These are phyloP conservation scores for Ogataea kodamae DNA, from an alignment of 805 yeast genomes.

Conservation along the genomic window DNA sequence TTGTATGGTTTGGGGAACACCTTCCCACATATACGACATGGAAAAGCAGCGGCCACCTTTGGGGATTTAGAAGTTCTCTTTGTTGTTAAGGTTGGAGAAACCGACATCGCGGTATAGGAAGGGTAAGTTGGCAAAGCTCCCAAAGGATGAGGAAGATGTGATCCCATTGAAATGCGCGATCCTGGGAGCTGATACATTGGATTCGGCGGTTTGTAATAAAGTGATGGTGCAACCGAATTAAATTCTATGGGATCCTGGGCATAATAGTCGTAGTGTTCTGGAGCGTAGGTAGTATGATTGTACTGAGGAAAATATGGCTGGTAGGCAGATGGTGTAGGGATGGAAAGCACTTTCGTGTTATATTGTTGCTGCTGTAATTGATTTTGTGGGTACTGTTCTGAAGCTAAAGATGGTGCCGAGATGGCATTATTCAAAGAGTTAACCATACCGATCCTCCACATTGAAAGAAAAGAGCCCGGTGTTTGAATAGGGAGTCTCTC, in stretches of 20 bases:
- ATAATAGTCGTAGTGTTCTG: background rate
- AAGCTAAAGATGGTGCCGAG: background rate
- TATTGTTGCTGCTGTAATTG: background rate
- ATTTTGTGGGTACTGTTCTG: background rate
- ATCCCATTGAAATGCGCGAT: background rate
- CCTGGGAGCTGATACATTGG: constrained; percentile 1
- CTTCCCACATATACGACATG: constrained; percentile 43
- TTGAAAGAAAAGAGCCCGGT: no score
- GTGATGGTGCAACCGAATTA: background rate
- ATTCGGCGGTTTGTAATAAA: constrained; percentile 1
- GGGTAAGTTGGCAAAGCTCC: background rate
- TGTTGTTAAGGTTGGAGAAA: no score
- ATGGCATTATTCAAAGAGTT: background rate
- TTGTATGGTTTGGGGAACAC: constrained; percentile 48
- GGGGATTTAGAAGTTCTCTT: constrained; percentile 1
- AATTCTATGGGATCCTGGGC: constrained; percentile 1
- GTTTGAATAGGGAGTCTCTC: no score
- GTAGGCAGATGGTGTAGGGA: no score
- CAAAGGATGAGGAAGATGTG: constrained; percentile 1
- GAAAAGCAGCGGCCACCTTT: constrained; percentile 23
- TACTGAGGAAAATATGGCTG: background rate
- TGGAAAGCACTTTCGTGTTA: no score
- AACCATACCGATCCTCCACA: constrained; percentile 1
- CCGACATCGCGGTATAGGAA: background rate
- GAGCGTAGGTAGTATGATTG: constrained; percentile 1